Conservation (phyloP, 1,139 yeast species). For the Pneumocystis murina region DNA sequence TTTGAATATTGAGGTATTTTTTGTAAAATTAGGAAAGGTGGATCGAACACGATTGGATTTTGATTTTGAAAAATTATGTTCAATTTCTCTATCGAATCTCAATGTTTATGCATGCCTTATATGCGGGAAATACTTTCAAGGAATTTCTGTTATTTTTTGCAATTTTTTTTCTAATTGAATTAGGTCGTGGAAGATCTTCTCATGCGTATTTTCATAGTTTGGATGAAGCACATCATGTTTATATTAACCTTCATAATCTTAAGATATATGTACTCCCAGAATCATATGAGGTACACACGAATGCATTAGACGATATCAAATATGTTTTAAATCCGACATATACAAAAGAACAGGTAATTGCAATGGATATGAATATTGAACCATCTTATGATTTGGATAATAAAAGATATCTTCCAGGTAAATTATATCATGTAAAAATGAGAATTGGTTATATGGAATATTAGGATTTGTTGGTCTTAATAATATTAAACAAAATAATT, state of each 20-base stretch:
- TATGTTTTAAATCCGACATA: constrained; percentile 41
- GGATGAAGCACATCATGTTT: constrained; percentile 48
- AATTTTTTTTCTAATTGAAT: neutral
- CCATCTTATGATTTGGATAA: constrained; percentile 31
- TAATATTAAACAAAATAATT: constrained; percentile 36
- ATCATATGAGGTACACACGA: constrained; percentile 30
- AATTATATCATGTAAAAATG: neutral
- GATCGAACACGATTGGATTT: constrained; percentile 37
- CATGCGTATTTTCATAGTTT: constrained; percentile 59
- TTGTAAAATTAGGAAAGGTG: neutral
- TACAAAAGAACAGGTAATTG: constrained; percentile 23
- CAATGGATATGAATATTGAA: constrained; percentile 21
- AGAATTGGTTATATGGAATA: neutral
- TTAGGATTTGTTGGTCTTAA: constrained; percentile 51
- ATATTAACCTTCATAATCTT: constrained; percentile 36
- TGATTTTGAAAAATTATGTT: constrained; percentile 54
- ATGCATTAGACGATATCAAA: constrained; percentile 37
- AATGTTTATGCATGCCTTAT: constrained; percentile 59
- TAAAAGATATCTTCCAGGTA: constrained; percentile 32
- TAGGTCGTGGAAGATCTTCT: constrained; percentile 45
- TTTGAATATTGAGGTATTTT: neutral
- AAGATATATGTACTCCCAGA: constrained; percentile 51
- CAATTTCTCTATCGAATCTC: constrained; percentile 42
- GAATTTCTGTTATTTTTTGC: neutral
- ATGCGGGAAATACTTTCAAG: constrained; percentile 58